Conservation (phyloP, 2,329 filamentous ascomycete species). For the Fusarium siculi region DNA sequence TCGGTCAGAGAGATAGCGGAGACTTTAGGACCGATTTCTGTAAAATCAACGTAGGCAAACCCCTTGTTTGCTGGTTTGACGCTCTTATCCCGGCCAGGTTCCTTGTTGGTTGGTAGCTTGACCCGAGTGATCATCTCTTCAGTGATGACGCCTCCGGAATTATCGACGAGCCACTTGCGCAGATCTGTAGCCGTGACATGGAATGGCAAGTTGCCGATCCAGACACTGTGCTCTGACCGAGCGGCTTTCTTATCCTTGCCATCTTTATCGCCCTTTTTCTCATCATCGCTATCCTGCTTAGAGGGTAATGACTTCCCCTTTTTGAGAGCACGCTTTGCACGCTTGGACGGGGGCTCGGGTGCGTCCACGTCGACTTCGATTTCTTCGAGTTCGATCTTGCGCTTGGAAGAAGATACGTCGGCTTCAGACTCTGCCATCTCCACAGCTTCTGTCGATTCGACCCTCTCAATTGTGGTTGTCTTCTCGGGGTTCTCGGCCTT, state of each 20-base stretch:
- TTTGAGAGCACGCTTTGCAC: conserved; percentile 88
- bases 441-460: conserved; percentile 20
- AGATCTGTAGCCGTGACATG: conserved; percentile 78
- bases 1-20: conserved; percentile 90
- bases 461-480: conserved; percentile 18
- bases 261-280: conserved; percentile 48
- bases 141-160: conserved; percentile 72
- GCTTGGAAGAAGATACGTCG: conserved; percentile 60
- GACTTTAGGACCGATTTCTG: conserved; percentile 73
- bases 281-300: conserved; percentile 52
- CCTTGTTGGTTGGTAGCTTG: conserved; percentile 77
- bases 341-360: conserved; percentile 96
- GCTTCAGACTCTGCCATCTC: conserved; percentile 29
- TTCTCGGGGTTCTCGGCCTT: conserved; percentile 27
- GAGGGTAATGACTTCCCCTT: conserved; percentile 74
- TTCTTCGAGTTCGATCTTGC: conserved; percentile 75
- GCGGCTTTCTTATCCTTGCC: conserved; percentile 57
- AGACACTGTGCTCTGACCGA: conserved; percentile 86
- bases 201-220: conserved; percentile 97
- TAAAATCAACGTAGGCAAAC: conserved; percentile 96
- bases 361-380: conserved; percentile 89
- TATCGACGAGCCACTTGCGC: conserved; percentile 80
- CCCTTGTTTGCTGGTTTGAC: conserved; percentile 76
- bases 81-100: conserved; percentile 50
- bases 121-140: conserved; percentile 83